Evolutionary conservation across 148 eudicot genomes (phyloP), one percentile per base, ranked within the genome.

Genomic region (Rhododendron henanense): DNA sequence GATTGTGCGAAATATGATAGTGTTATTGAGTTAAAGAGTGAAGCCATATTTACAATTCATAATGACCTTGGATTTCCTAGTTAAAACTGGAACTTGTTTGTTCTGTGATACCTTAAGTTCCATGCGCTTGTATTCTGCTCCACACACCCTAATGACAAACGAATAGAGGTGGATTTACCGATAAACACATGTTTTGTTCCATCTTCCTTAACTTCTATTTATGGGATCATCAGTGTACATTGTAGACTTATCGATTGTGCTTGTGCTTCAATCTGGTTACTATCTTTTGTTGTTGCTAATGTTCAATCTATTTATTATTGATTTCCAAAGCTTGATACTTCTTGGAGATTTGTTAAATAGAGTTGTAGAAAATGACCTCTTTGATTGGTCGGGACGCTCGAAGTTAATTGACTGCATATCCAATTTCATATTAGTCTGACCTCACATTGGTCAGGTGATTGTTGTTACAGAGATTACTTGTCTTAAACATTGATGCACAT

Each of bases 371-470:
- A 90, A 90, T 83, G 89, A 89, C 78, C 86, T 91, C 69, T 91
- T 92, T 83, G 98, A 97, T 93, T 93, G 99, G 98, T 76, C 25
- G 71, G 98, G 92, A 81, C 98, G 99, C 45, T 85, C 87, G 41
- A 94, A 92, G 93, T 88, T 97, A 89, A 89, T 95, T 74, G 92
- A 89, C 75, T 97, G 95, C 93, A 90, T 95, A 45, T 97, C 94
- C 90, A 91, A 90, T 90, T 93, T 93, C 85, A 90, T 97, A 81
- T 85, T 84, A 81, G 88, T 97, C 45, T 87, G 87, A 87, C 98
- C 99, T 75, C 88, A 90, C 80, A 90, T 93, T 88, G 93, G 96
- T 80, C 98, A 95, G 98, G 99, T 97, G 89, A 87, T 87, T 87
- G 45, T 21, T 63, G 25, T 61, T 6, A 71, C 51, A 47, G 11